Evolutionary conservation across 202 grass and related monocot genomes (phyloP).

Genomic region (Cymbopogon flexuosus): DNA sequence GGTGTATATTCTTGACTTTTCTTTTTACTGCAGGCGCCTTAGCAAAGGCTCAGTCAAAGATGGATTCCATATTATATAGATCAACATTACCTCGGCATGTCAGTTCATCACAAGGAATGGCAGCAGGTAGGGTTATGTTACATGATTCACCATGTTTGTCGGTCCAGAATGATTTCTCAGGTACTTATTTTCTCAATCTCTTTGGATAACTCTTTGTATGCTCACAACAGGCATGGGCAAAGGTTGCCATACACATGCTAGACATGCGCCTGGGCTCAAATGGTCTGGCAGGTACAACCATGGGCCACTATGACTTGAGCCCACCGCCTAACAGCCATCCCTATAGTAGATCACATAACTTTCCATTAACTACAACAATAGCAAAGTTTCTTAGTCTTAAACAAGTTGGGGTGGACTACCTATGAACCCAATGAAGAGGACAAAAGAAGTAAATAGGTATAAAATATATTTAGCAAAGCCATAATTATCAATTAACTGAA

Average conservation of each 20-base stretch:
- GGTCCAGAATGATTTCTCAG: not conserved
- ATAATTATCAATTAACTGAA: conserved; percentile 11
- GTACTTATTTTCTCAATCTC: not conserved
- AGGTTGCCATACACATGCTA: not conserved
- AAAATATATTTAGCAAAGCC: not conserved
- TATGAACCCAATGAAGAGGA: not conserved
- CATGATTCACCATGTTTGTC: not conserved
- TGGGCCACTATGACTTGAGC: not conserved
- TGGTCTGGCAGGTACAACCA: not conserved
- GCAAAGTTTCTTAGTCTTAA: not conserved
- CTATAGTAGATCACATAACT: not conserved
- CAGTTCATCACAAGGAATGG: not conserved
- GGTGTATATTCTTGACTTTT: not conserved
- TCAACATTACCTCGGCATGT: not conserved
- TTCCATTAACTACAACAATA: conserved; percentile 2
- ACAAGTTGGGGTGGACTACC: not conserved
- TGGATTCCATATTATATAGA: not conserved
- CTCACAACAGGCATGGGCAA: not conserved
- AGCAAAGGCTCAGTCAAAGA: not conserved
- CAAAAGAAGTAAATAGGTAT: not conserved
- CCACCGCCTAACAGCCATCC: not conserved
- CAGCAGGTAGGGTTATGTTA: not conserved
- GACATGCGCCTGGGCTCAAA: not conserved
- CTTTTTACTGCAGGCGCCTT: not conserved
- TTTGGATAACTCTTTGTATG: not conserved